Conservation (phyloP, 1,139 yeast genomes). For the Blastobotrys raffinosifermentans region DNA sequence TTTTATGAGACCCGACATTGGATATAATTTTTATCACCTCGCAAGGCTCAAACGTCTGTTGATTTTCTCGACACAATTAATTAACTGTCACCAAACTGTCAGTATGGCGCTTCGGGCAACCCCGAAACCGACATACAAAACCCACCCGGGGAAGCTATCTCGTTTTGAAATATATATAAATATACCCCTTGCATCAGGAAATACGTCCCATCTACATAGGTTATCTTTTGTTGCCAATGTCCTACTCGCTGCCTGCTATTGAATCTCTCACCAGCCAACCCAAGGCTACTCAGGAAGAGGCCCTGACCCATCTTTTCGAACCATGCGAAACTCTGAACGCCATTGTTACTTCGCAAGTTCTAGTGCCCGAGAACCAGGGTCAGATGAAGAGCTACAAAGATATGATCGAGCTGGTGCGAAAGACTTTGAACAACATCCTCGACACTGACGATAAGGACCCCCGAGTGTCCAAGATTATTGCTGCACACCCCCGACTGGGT, state of each 20-base stretch:
- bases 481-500: conserved; percentile 91
- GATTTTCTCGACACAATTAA: too few relatives aligned
- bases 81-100: too few relatives aligned
- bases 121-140: too few relatives aligned
- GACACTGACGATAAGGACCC: conserved; percentile 22
- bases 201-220: too few relatives aligned
- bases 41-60: too few relatives aligned
- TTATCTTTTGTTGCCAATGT: conserved; percentile 8
- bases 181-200: too few relatives aligned
- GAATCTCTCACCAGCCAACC: conserved; percentile 18
- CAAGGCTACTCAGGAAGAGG: conserved; percentile 27
- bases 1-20: too few relatives aligned
- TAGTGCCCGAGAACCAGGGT: conserved; percentile 10
- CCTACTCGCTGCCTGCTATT: conserved; percentile 19
- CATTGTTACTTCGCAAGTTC: conserved; percentile 37
- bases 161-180: too few relatives aligned
- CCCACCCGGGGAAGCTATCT: too few relatives aligned
- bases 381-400: conserved; percentile 36
- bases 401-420: conserved; percentile 48
- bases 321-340: conserved; percentile 52
- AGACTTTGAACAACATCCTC: conserved; percentile 36
- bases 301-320: conserved; percentile 58
- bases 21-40: too few relatives aligned
- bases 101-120: too few relatives aligned
- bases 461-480: conserved; percentile 37